Conservation (phyloP, 2,329 filamentous ascomycete species). For the Penicillium capsulatum region DNA sequence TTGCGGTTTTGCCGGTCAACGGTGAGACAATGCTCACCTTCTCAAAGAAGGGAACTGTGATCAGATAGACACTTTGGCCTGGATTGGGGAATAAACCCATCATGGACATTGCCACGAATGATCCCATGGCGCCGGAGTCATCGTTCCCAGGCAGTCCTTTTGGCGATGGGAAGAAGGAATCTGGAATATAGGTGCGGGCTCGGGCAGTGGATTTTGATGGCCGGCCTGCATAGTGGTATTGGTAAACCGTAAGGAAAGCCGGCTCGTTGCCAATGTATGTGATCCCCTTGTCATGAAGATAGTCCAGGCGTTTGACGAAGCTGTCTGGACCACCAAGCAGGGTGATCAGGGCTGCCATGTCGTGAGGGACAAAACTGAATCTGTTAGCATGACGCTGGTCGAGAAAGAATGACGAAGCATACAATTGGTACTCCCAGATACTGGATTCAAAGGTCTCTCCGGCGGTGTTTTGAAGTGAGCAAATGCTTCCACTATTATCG, state of each 20-base stretch:
- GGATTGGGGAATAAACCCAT: conserved; percentile 65
- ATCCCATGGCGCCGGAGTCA: conserved; percentile 65
- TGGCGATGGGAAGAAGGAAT: conserved; percentile 54
- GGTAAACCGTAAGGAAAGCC: conserved; percentile 59
- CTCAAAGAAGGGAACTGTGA: conserved; percentile 63
- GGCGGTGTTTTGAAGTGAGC: conserved; percentile 32
- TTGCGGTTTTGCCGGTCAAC: conserved; percentile 57
- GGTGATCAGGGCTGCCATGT: conserved; percentile 52
- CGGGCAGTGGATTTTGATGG: conserved; percentile 50
- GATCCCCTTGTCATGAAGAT: conserved; percentile 59
- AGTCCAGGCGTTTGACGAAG: conserved; percentile 59
- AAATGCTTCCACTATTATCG: conserved; percentile 43
- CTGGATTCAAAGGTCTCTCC: conserved; percentile 35
- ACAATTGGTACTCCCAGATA: conserved; percentile 44
- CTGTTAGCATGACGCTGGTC: conserved; percentile 31
- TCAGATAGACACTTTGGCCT: conserved; percentile 65
- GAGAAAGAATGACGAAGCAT: conserved; percentile 44
- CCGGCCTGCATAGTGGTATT: conserved; percentile 64
- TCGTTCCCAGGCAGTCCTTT: conserved; percentile 63
- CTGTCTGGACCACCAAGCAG: conserved; percentile 55
- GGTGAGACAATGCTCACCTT: conserved; percentile 56
- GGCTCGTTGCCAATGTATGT: conserved; percentile 65
- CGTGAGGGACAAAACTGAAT: conserved; percentile 50
- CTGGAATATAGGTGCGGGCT: conserved; percentile 60
- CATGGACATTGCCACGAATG: conserved; percentile 61